phyloP scores from a whole-genome alignment of 2,329 filamentous ascomycete species.

The Stagonosporopsis rhizophila region DNA sequence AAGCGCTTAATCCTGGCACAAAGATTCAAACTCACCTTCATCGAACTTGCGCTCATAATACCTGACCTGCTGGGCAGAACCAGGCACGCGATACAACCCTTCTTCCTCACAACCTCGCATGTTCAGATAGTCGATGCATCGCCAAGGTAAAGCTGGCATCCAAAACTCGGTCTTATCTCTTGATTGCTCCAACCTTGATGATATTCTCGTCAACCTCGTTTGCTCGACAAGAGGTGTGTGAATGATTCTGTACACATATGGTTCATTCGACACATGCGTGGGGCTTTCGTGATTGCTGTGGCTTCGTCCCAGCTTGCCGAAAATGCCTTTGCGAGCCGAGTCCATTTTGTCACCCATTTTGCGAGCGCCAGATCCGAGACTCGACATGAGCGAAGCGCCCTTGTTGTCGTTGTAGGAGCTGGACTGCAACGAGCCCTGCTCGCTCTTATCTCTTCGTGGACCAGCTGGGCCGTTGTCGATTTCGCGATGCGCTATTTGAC shows the following conservation, averaged over 20 bases:
- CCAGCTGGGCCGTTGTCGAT: conserved; percentile 33
- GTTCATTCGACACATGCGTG: conserved; percentile 71
- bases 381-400: conserved; percentile 72
- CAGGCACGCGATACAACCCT: conserved; percentile 89
- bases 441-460: conserved; percentile 38
- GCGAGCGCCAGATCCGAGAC: conserved; percentile 73
- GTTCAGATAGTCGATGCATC: conserved; percentile 90
- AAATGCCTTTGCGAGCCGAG: conserved; percentile 81
- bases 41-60: conserved; percentile 94
- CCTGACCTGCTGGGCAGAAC: conserved; percentile 88
- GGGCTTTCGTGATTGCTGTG: conserved; percentile 74
- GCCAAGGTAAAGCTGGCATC: conserved; percentile 96
- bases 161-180: conserved; percentile 97
- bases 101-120: conserved; percentile 94
- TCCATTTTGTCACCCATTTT: conserved; percentile 74
- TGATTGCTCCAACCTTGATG: conserved; percentile 84
- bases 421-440: conserved; percentile 51
- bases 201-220: conserved; percentile 88
- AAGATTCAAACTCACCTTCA: conserved; percentile 64
- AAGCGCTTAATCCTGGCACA: conserved; percentile 7
- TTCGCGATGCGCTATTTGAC: conserved; percentile 41
- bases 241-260: conserved; percentile 84
- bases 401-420: conserved; percentile 65
- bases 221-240: conserved; percentile 87
- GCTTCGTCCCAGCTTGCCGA: conserved; percentile 77